Base-by-base conservation (phyloP, 495 filamentous ascomycete genomes). In the Lentithecium fluviatile region DNA sequence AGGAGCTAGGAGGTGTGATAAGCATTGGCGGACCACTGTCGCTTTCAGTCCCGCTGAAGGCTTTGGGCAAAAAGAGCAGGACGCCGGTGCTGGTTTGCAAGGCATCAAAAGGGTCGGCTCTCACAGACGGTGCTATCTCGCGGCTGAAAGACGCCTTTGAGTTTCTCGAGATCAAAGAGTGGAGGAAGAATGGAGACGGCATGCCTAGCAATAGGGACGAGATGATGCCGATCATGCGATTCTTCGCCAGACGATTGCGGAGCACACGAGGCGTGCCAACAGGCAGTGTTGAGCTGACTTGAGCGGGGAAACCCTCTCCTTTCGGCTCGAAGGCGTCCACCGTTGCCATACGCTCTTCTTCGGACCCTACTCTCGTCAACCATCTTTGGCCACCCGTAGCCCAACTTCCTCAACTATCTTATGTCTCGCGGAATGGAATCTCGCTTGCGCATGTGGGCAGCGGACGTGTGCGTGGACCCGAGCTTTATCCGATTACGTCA, bases 141-240 rank as follows among this genome's bases (percentile, higher is more conserved):
- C 71, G 79, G 61, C 70, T 90, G 32, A 85, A 85, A 71, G 76
- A 77, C 34, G 79, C 81, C 36, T 98, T 96, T 75, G 78, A 82
- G 65, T 78, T 82, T 67, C 85, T 93, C 15, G 83, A 89, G 73
- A 77, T 91, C 60, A 83, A 84, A 53, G 81, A 83, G 68, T 98
- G 94, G 88, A 77, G 74, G 58, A 83, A 85, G 71, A 68, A 67
- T 12, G 89, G 87, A 10, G 94, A 97, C 77, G 81, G 81, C 8
- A 96, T 97, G 94, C 89, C 91, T 21, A 74, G 76, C 58, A 90
- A 78, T 71, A 76, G 86, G 52, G 91, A 96, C 20, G 93, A 98
- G 80, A 90, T 94, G 84, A 60, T 89, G 61, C 93, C 94, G 2
- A 82, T 97, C 47, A 97, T 98, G 93, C 80, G 84, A 69, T 98